A percentile compares a stretch with the other conserved stretches of the same genome.
Evolutionary conservation across 2,329 filamentous ascomycete species (phyloP).

Genomic region (Aspergillus sp.): DNA sequence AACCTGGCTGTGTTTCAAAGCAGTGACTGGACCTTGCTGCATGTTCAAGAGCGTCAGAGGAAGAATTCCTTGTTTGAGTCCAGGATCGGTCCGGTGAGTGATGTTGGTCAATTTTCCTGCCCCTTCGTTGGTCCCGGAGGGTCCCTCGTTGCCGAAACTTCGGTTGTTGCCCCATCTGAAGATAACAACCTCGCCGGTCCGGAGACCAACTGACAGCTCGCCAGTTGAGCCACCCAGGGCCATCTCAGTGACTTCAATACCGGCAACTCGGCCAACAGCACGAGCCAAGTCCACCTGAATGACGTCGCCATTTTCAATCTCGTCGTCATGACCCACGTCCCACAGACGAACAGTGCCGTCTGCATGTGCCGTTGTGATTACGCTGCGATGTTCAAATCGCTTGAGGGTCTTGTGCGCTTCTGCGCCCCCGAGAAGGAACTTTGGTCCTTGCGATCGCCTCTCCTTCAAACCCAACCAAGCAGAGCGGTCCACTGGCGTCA

Average conservation of each 20-base stretch:
- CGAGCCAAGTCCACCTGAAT: conserved; percentile 85
- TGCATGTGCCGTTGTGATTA: conserved; percentile 82
- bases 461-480: conserved; percentile 92
- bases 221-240: conserved; percentile 77
- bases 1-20: conserved; percentile 81
- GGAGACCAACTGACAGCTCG: conserved; percentile 80
- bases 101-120: conserved; percentile 75
- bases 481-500: conserved; percentile 73
- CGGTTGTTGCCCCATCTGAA: conserved; percentile 87
- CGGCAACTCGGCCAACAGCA: conserved; percentile 74
- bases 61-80: conserved; percentile 74
- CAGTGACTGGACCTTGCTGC: conserved; percentile 76
- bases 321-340: conserved; percentile 88
- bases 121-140: conserved; percentile 55
- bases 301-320: conserved; percentile 80
- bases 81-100: conserved; percentile 67
- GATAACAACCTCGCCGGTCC: conserved; percentile 78
- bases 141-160: conserved; percentile 64
- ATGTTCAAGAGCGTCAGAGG: conserved; percentile 81
- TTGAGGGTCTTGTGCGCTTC: conserved; percentile 69
- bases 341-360: conserved; percentile 90
- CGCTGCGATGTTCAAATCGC: conserved; percentile 77
- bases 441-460: conserved; percentile 73
- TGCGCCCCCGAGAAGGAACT: conserved; percentile 75
- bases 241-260: conserved; percentile 75